Base-by-base conservation (phyloP, 345 rosid species). In the Dovyalis caffra region DNA sequence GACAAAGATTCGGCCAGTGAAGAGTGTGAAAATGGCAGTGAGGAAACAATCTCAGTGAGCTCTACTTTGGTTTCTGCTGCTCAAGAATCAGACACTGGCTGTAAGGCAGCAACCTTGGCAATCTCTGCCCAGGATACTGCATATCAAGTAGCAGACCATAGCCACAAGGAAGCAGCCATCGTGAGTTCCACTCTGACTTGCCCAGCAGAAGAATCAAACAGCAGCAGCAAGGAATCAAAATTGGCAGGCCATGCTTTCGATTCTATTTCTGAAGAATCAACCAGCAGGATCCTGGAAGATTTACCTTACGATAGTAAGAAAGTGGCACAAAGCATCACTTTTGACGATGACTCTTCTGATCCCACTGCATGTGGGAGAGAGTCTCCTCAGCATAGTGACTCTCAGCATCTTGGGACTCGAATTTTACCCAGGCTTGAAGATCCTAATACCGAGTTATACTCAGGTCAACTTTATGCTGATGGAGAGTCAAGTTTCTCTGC, bases 401-500 rank as follows among this genome's bases (percentile, higher is more conserved):
- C 40, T n/a, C 70, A 72, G 18, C 38, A n/a, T 65, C 75, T 16
- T 8, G 82, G 70, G 53, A 49, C 75, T 69, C 73, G 49, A 65
- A 78, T 28, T 57, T 53, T 38, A 15, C 69, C 74, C 58, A 74
- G 60, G 73, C 66, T 34, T 6, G 85, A 80, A 20, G 84, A 77
- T 60, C 25, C 76, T 5, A 23, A 70, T 15, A 72, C 81, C 18
- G 80, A 76, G 43, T 65, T 81, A 31, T 64, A 73, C 34, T 76
- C 87, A 37, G 81, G 80, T 60, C 82, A 25, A 20, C 74, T 78
- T 72, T 58, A 56, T 1, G 16, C 79, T 64, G 71, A 64, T 33
- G 92, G 95, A 26, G 99, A 92, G 80, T 71, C 94, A 5, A 91
- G 97, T 83, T 95, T 91, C 86, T 90, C 97, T 1, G 84, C 85